Conservation (phyloP, 2,329 filamentous ascomycete species). For the Cytospora chrysosperma region DNA sequence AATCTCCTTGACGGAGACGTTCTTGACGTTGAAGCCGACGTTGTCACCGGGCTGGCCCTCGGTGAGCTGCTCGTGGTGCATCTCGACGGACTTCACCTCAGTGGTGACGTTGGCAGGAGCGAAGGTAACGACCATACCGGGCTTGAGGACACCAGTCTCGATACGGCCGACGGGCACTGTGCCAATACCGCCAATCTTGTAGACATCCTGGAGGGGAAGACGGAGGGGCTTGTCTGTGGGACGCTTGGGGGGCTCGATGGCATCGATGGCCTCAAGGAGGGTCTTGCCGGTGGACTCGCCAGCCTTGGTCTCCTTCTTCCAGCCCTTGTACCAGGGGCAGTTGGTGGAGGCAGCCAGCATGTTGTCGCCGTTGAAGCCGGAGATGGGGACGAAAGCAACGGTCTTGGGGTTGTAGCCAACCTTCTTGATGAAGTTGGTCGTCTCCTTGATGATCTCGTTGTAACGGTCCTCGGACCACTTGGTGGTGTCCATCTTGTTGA, state of each 20-base stretch:
- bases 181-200: slow-evolving; percentile 99
- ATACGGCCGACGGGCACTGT: slow-evolving; percentile 99
- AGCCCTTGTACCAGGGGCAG: slow-evolving; percentile 99
- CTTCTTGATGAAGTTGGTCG: slow-evolving; percentile 99
- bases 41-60: slow-evolving; percentile 99
- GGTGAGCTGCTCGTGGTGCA: slow-evolving; percentile 98
- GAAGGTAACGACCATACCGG: slow-evolving; percentile 94
- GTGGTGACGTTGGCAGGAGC: slow-evolving; percentile 98
- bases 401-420: slow-evolving; percentile 99
- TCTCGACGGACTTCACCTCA: slow-evolving; percentile 99
- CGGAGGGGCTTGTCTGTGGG: slow-evolving; percentile 99
- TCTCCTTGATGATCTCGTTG: slow-evolving; percentile 99
- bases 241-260: slow-evolving; percentile 88
- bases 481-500: slow-evolving; percentile 99
- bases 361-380: slow-evolving; percentile 99
- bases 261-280: slow-evolving; percentile 97
- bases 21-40: slow-evolving; percentile 99
- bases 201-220: slow-evolving; percentile 99
- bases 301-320: slow-evolving; percentile 97
- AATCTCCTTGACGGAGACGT: slow-evolving; percentile 99
- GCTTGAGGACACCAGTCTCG: slow-evolving; percentile 96
- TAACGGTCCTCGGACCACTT: slow-evolving; percentile 96
- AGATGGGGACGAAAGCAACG: slow-evolving; percentile 99
- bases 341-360: slow-evolving; percentile 89
- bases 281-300: slow-evolving; percentile 91